Evolutionary conservation across 2,329 filamentous ascomycete genomes (phyloP), one percentile per base, ranked within the genome.

Genomic region (Sporothrix pseudoabietina): DNA sequence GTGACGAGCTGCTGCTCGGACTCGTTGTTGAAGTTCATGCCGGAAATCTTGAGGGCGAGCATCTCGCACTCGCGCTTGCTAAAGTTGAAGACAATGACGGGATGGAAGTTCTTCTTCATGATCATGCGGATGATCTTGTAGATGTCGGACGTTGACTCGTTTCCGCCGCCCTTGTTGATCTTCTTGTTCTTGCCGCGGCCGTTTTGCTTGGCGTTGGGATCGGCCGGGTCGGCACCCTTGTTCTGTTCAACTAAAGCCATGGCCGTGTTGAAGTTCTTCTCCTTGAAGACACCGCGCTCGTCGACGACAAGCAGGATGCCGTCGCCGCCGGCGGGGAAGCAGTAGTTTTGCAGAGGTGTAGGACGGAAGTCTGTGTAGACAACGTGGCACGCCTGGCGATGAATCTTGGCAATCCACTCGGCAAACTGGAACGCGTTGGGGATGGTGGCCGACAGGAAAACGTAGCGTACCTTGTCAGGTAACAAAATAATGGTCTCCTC

Each of bases 61-160:
- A 91, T 90, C 83, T 99, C 96, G 80, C 95, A 98, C 79, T 98
- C 95, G 77, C 95, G 89, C 85, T 99, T 99, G 87, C 94, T 98
- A 85, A 99, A 99, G 82, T 95, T 98, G 88, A 99, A 99, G 54
- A 99, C 94, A 80, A 99, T 99, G 78, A 98, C 96, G 0, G 96
- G 96, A 79, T 99, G 98, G 83, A 96, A 97, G 80, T 92, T 96
- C 84, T 94, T 97, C 83, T 93, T 88, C 91, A 99, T 97, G 78
- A 98, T 97, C 96, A 99, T 99, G 82, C 92, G 93, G 77, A 99
- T 92, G 78, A 99, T 97, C 86, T 98, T 98, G 85, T 94, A 94
- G 75, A 99, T 97, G 82, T 99, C 96, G 0, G 90, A 90, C 16
- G 89, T 82, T 26, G 87, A 87, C 77, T 92, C 87, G 65, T 89